phyloP scores from a whole-genome alignment of 2,329 filamentous ascomycete species.

The Purpureocillium lavendulum region DNA sequence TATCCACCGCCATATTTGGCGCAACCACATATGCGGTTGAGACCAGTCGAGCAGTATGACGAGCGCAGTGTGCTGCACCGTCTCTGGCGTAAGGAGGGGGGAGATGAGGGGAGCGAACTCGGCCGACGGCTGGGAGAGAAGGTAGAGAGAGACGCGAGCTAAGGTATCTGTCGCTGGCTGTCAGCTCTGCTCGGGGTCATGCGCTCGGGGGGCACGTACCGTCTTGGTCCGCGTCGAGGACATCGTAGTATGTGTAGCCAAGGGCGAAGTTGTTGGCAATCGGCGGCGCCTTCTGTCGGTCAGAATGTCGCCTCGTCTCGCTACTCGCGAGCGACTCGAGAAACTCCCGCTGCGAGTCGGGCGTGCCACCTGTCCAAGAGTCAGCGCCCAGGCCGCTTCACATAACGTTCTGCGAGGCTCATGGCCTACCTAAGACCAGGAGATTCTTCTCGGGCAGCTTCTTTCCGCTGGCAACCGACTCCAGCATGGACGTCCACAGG shows the following conservation, averaged over 20 bases:
- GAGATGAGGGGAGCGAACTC: slow-evolving; percentile 76
- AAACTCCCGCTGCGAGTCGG: slow-evolving; percentile 78
- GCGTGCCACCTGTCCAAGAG: slow-evolving; percentile 56
- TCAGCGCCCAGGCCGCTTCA: slow-evolving; percentile 14
- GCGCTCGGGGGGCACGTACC: slow-evolving; percentile 41
- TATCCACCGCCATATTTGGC: slow-evolving; percentile 84
- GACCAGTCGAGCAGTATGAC: slow-evolving; percentile 95
- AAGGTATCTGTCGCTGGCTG: slow-evolving; percentile 61
- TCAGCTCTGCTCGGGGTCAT: background rate
- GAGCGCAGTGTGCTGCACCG: slow-evolving; percentile 78
- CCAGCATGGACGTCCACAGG: slow-evolving; percentile 90
- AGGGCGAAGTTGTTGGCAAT: slow-evolving; percentile 88
- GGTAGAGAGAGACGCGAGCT: slow-evolving; percentile 80
- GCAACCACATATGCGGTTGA: slow-evolving; percentile 85
- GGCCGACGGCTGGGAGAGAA: slow-evolving; percentile 76
- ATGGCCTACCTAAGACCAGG: slow-evolving; percentile 64
- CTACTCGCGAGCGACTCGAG: slow-evolving; percentile 55
- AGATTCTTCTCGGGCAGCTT: slow-evolving; percentile 87
- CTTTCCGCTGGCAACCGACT: slow-evolving; percentile 83
- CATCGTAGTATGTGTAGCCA: slow-evolving; percentile 92
- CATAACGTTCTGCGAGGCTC: slow-evolving; percentile 4
- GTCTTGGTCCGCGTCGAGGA: slow-evolving; percentile 88
- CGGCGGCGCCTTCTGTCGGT: slow-evolving; percentile 59
- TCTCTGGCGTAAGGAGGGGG: slow-evolving; percentile 74
- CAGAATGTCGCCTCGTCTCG: slow-evolving; percentile 44